Conservation (phyloP, 2,329 filamentous ascomycete genomes). For the Fusarium solani-melongenae region DNA sequence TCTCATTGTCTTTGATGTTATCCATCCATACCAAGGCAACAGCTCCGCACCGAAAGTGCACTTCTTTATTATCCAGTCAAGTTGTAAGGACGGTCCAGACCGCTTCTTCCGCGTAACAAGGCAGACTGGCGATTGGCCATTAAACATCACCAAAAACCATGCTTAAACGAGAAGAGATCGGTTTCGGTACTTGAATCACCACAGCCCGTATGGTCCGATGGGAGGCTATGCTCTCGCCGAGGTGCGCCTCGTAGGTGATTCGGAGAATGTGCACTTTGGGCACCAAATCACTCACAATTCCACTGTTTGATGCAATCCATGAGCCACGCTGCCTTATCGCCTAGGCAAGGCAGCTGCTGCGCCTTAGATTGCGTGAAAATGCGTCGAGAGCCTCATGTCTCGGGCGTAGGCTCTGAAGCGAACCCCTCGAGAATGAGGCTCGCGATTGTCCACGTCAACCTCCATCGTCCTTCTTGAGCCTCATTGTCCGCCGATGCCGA, state of each 20-base stretch:
- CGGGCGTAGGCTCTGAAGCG: slow-evolving; percentile 20
- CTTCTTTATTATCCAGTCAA: slow-evolving; percentile 13
- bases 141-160: background rate
- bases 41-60: slow-evolving; percentile 20
- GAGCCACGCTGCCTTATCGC: background rate
- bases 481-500: background rate
- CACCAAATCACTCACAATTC: background rate
- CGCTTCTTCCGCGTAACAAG: slow-evolving; percentile 7
- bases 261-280: background rate
- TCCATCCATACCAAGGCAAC: background rate
- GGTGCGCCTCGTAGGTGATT: background rate
- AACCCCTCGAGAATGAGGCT: background rate
- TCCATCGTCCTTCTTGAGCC: background rate
- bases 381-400: background rate
- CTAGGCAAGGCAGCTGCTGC: slow-evolving; percentile 11
- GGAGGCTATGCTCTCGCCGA: background rate
- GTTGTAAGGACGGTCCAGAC: slow-evolving; percentile 1
- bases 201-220: background rate
- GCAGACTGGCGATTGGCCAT: slow-evolving; percentile 20
- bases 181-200: background rate
- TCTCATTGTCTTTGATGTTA: background rate
- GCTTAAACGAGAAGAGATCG: background rate
- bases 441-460: background rate
- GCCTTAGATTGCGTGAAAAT: slow-evolving; percentile 1
- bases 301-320: background rate